Base-by-base conservation (phyloP, 2,329 filamentous ascomycete species). In the Cryphonectria carpinicola region DNA sequence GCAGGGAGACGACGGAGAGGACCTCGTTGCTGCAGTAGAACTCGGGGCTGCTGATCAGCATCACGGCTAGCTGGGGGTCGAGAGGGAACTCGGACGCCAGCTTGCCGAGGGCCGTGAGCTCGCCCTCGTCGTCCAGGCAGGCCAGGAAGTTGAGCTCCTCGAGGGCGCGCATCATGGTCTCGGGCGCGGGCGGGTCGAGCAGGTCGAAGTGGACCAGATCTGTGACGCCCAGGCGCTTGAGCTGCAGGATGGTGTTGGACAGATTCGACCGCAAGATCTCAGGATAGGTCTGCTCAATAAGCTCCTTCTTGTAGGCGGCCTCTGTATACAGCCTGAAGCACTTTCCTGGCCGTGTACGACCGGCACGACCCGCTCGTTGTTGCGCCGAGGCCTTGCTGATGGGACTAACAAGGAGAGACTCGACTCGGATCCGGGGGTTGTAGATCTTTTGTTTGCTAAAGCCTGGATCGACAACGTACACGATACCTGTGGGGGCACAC, bases 401-500 rank as follows among this genome's bases (percentile, higher is more conserved):
- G 32, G 96, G 95, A 3, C 96, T 98, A 6, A 99, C 95, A n/a
- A 99, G 86, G 10, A 99, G 87, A 0, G 96, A 98, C 82, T 99
- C 96, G 74, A 99, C 95, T 81, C 96, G 91, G 76, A 97, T 97
- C 72, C 96, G 91, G 32, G 96, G 95, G 81, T 99, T 98, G 86
- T 98, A 99, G 73, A 98, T 96, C 83, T 98, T 99, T 79, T 99
- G 96, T 84, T 99, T 99, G 84, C 94, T 97, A 85, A 99, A 99
- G 49, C 96, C 96, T 2, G 96, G 95, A 78, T 99, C 96, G n/a
- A 99, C 95, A 46, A 99, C 96, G 78, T 98, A 99, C 49, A 99
- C 96, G 74, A 99, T 99, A 79, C 71, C 71, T 72, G 54, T 28
- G n/a, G 17, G 32, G 22, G 4, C 41, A 43, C 41, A 43, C 41